Base-by-base conservation (phyloP, 2,329 filamentous ascomycete species). In the Monosporascus sp. region DNA sequence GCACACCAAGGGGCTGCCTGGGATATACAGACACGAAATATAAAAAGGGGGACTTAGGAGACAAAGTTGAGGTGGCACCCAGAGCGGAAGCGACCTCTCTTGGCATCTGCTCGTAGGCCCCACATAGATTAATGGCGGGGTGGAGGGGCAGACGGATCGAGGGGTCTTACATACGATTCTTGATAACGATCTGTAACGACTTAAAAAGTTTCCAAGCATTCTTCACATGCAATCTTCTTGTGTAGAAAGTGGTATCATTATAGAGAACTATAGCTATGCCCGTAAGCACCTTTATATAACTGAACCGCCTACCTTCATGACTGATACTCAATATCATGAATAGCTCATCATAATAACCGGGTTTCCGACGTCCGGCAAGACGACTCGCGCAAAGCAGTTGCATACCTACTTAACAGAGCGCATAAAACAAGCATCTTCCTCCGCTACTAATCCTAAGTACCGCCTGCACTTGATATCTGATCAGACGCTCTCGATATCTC, bases 401-500 rank as follows among this genome's bases (percentile, higher is more conserved):
- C 72, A 85, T 64, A 69, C 77, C 37, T 85, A 85, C 70, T 82
- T 92, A 65, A 67, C 77, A 48, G 71, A 78, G 58, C 83, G 79
- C 63, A 83, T 85, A 68, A 57, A 64, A 45, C 61, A 62, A 25
- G 58, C 71, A 22, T 67, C 70, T 15, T 51, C 65, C 18, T 55
- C 64, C 31, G 57, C 60, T 22, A 61, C 64, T 20, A 56, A 53
- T 3, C 63, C 63, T 35, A 75, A 76, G 53, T 83, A 89, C 62
- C 84, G 85, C 55, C 76, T 91, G 3, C 85, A 90, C 66, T 81
- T 89, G 59, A 82, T 93, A 63, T 88, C 86, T 52, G 87, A 92
- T 72, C 81, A 88, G 58, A 78, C 79, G 4, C 81, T 91, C 44
- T 83, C 83, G 45, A 84, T 92, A 52, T 75, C 83, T 3, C 86